A percentile compares a stretch with the other conserved stretches of the same genome.
phyloP scores from a whole-genome alignment of 768 basidiomycete genomes.

The Pleurotus sapidus region DNA sequence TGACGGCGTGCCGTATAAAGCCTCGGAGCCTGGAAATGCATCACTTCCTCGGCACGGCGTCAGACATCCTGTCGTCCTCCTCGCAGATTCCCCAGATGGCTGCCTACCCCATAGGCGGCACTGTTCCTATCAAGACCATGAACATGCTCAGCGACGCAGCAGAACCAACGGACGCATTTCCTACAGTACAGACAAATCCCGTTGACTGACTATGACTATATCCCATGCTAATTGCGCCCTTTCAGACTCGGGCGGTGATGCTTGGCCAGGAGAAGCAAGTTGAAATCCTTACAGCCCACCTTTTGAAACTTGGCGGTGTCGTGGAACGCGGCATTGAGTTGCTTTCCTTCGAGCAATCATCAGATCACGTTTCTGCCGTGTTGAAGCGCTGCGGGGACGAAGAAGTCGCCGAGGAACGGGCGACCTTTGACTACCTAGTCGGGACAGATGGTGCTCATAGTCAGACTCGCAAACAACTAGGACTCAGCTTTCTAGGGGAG shows the following conservation, averaged over 20 bases:
- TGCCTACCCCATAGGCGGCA: slow-evolving; percentile 12
- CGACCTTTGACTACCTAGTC: slow-evolving; percentile 29
- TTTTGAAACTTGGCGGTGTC: slow-evolving; percentile 15
- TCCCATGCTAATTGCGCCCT: neutral
- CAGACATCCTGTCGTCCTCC: slow-evolving; percentile 7
- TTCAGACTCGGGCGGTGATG: slow-evolving; percentile 10
- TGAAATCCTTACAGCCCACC: slow-evolving; percentile 27
- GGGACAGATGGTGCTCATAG: slow-evolving; percentile 42
- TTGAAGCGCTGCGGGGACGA: slow-evolving; percentile 19
- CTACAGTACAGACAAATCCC: slow-evolving; percentile 11
- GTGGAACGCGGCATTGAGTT: slow-evolving; percentile 36
- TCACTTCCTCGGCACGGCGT: slow-evolving; percentile 19
- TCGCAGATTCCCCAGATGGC: slow-evolving; percentile 2
- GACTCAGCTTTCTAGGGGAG: slow-evolving; percentile 39
- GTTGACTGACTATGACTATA: neutral
- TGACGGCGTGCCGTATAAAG: slow-evolving; percentile 8
- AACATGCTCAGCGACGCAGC: neutral
- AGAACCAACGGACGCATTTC: slow-evolving; percentile 15
- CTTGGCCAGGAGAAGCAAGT: slow-evolving; percentile 24
- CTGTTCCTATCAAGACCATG: neutral
- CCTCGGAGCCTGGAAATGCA: slow-evolving; percentile 22
- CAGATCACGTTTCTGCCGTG: slow-evolving; percentile 24
- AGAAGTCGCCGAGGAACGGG: slow-evolving; percentile 20
- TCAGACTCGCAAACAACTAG: slow-evolving; percentile 34
- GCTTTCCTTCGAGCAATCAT: slow-evolving; percentile 26